Conservation (phyloP, 2,329 filamentous ascomycete species). For the Rachicladosporium sp. region DNA sequence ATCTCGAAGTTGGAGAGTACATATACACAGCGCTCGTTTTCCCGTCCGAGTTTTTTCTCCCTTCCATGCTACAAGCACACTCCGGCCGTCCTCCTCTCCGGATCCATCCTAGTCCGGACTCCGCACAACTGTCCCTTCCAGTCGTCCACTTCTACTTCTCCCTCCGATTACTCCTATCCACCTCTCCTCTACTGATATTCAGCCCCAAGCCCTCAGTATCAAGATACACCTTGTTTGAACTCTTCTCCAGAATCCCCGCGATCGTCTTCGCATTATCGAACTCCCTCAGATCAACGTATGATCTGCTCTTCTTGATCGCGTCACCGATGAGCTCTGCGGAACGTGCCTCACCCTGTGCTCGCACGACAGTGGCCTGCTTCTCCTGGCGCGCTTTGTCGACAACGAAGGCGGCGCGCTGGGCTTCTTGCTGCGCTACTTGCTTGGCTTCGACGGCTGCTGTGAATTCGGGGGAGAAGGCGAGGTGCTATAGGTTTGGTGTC, state of each 20-base stretch:
- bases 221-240: constrained; percentile 86
- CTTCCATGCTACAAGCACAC: no score
- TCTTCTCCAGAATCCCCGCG: constrained; percentile 76
- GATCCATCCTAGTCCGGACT: no score
- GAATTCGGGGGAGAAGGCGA: constrained; percentile 58
- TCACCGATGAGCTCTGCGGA: constrained; percentile 97
- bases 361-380: constrained; percentile 97
- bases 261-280: constrained; percentile 92
- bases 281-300: constrained; percentile 93
- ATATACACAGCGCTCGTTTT: no score
- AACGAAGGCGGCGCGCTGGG: constrained; percentile 90
- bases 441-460: constrained; percentile 58
- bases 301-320: constrained; percentile 97
- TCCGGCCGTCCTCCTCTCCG: no score
- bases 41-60: no score
- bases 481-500: constrained; percentile 31
- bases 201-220: constrained; percentile 83
- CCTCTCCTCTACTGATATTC: constrained; percentile 50
- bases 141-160: constrained; percentile 2
- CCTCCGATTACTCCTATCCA: constrained; percentile 5
- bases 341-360: constrained; percentile 95
- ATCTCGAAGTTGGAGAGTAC: no score
- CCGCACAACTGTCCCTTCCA: no score
- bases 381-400: constrained; percentile 98
- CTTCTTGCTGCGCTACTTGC: constrained; percentile 72